Base-by-base conservation (phyloP, 2,329 filamentous ascomycete species). In the Beauveria sp. region DNA sequence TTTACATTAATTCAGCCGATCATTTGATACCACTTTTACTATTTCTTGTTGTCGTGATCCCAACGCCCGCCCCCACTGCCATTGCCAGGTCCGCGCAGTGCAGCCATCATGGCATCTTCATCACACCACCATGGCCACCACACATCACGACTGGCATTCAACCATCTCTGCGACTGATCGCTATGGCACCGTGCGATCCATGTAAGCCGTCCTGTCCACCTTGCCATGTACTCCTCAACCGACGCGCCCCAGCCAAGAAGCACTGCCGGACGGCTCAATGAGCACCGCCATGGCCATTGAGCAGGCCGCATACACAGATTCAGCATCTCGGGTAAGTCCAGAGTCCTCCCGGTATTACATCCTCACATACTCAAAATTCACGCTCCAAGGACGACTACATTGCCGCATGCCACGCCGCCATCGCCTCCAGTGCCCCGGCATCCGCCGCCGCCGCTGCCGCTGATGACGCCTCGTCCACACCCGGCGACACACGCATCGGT, bases 261-360 rank as follows among this genome's bases (percentile, higher is more conserved):
- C 67, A 6, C 67, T 73, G 7, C 65, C 69, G 9, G 66, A 67
- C 3, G 66, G 62, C 43, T 70, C 68, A 51, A 70, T 72, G 66
- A 66, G 62, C 63, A 66, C 78, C 44, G 90, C 90, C 22, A 87
- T 88, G 68, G 72, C 80, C 52, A 75, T 85, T 46, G 92, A 96
- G 72, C 83, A 82, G 51, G 78, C 81, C 12, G 84, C 86, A 14
- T 89, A 85, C 66, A 79, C 82, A 48, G 73, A 75, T 47, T 84
- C 86, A 12, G 67, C 74, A 26, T 85, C 84, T 41, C 74, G 79
- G 68, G 88, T 89, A 79, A 69, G 78, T 68, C 34, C 5, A 37
- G 14, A 46, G 59, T 9, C 30, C 16, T 18, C 55, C 68, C 12
- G 5, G 34, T 4, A 37, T 5, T 37, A 14, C 1, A 37, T 2